Conservation (phyloP, 495 filamentous ascomycete genomes). For the Podospora tetraspora region DNA sequence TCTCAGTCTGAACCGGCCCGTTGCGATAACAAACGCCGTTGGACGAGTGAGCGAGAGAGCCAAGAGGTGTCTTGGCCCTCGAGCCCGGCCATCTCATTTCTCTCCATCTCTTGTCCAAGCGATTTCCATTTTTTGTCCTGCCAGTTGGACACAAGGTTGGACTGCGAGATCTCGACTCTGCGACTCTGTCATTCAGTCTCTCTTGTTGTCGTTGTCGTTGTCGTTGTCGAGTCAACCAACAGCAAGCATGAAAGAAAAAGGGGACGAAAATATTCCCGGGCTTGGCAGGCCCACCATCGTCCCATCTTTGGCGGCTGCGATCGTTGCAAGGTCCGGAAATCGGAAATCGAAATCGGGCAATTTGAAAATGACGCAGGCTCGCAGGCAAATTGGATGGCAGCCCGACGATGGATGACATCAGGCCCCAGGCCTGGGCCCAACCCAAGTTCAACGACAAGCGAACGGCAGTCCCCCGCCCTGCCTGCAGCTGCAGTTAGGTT, state of each 20-base stretch:
- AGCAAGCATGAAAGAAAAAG: neutral
- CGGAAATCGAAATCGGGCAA: slow-evolving; percentile 7
- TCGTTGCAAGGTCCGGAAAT: slow-evolving; percentile 2
- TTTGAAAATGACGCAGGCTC: slow-evolving; percentile 10
- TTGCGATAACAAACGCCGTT: neutral
- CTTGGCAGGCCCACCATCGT: neutral
- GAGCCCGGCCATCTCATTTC: neutral
- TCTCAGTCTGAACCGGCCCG: slow-evolving; percentile 12
- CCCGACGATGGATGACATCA: slow-evolving; percentile 7
- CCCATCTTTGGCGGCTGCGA: neutral
- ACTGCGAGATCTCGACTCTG: neutral
- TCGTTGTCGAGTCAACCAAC: neutral
- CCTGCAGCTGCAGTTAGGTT: neutral
- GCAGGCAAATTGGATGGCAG: neutral
- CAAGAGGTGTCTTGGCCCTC: neutral
- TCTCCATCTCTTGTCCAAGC: neutral
- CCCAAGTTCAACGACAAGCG: neutral
- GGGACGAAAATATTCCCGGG: neutral
- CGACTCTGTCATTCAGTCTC: neutral
- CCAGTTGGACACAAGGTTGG: neutral
- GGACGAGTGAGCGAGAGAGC: neutral
- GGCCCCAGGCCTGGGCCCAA: neutral
- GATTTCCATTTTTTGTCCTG: neutral
- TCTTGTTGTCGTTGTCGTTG: neutral
- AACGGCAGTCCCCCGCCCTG: neutral